Base-by-base conservation (phyloP, 1,284 basidiomycete genomes). In the Puccinia novopanici region DNA sequence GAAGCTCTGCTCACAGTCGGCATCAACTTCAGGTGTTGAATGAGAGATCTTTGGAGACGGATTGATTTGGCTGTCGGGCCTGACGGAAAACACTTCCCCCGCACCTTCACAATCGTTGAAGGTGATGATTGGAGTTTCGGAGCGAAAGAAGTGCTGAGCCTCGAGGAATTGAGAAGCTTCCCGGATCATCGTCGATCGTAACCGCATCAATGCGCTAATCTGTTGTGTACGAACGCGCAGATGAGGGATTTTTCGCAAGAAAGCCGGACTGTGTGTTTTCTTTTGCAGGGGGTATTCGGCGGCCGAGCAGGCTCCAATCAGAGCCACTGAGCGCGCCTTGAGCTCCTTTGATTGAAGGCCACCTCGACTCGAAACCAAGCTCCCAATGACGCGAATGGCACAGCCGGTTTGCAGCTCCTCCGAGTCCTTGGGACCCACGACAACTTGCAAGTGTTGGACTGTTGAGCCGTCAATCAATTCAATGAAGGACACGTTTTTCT, bases 91-190 rank as follows among this genome's bases (percentile, higher is more conserved):
- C 0, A 93, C 91, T 86, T 98, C 95, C 24, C 97, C 96, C 3
- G 93, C 95, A n/a, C 96, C 97, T 88, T 99, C 96, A 83, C 95
- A 96, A 86, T 99, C 97, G 82, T 91, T 94, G 10, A 91, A 90
- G 0, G 96, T 98, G 54, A 98, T 87, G 61, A 98, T 89, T 0
- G 97, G 96, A 0, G 94, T 92, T 83, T 96, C 91, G 22, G 90
- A 88, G 83, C 92, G 90, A 67, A 89, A 87, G 85, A 97, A 98
- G 45, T 91, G 93, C 86, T 93, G 24, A 15, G 65, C 34, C 6
- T 78, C 30, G 2, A 78, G 67, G 40, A 70, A 78, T 3, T 37
- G 54, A 22, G 50, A 70, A 40, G 76, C 76, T 45, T 78, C 24
- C 22, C 19, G 42, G 17, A 82, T 78, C 80, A 85, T 83, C 67